These are phyloP conservation scores for Polygonum maritimum DNA, from an alignment of 148 eudicot species.

Conservation along the genomic window DNA sequence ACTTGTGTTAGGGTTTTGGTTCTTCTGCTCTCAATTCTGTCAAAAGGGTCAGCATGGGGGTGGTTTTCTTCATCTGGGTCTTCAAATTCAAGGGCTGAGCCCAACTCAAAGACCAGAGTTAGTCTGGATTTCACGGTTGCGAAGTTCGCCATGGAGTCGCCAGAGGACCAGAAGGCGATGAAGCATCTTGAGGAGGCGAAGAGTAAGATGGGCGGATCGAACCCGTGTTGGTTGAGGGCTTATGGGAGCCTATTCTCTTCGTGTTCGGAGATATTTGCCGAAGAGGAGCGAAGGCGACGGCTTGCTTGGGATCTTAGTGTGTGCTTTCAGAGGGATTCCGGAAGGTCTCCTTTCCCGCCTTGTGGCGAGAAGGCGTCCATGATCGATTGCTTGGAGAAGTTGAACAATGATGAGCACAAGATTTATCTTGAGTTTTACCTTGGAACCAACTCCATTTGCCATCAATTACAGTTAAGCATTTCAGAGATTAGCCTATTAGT, in stretches of 20 bases:
- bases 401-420: conserved; percentile 44
- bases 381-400: conserved; percentile 37
- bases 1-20: not conserved
- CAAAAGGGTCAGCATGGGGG: not conserved
- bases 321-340: conserved; percentile 70
- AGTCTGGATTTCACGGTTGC: conserved; percentile 19
- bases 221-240: conserved; percentile 57
- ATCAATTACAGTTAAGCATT: conserved; percentile 60
- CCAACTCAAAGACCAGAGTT: conserved; percentile 1
- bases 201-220: conserved; percentile 24
- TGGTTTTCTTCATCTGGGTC: conserved; percentile 5
- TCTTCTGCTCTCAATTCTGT: conserved; percentile 1
- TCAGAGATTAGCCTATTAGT: no score
- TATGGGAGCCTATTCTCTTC: conserved; percentile 47
- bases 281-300: conserved; percentile 43
- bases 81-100: not conserved
- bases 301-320: conserved; percentile 77
- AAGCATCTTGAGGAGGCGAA: conserved; percentile 35
- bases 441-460: conserved; percentile 57
- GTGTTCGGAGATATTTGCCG: conserved; percentile 56
- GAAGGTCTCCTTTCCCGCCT: conserved; percentile 42
- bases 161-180: conserved; percentile 33
- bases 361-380: conserved; percentile 41
- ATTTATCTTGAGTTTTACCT: conserved; percentile 59
- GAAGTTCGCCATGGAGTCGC: conserved; percentile 40